Base-by-base conservation (phyloP, 1,139 yeast species). In the Yamadazyma dushanensis region DNA sequence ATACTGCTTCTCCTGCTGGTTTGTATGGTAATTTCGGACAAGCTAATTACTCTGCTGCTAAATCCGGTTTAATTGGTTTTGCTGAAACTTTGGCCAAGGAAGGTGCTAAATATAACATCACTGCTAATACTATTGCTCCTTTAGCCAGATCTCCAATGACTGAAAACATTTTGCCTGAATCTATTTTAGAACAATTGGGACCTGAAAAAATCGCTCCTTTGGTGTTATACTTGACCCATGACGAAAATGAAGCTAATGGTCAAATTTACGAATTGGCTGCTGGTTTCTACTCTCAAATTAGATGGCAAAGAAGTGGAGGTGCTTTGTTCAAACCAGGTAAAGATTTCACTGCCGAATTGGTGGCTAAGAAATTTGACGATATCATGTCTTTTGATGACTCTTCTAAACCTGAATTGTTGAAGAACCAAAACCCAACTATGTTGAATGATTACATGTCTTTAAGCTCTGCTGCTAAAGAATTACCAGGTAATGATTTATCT, bases 91-190 rank as follows among this genome's bases (percentile, higher is more conserved):
- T 90, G 52, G 96, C 97, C 27, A 89, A 88, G 66, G 98, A 92
- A 65, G 98, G 98, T 49, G 76, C 59, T 40, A 87, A 76, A 59
- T 80, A 85, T 69, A 89, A 89, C 64, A 90, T 92, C 56, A 67
- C 70, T 46, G 88, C 87, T 32, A 92, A 92, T 60, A 80, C 83
- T 31, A 88, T 92, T 69, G 96, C 96, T 8, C 97, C 97, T 18
- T 73, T 92, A 49, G 97, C 97, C 19, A 86, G 90, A 54, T 86
- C 96, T 30, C 81, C 97, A 70, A 89, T 92, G 97, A 92, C 97
- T 20, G 97, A 89, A 66, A 76, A 81, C 29, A 76, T 92, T 41
- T 70, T 92, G 56, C 97, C 97, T 31, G 85, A 88, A 32, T 88
- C 88, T 40, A 69, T 90, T 42, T 77, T 92, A 62, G 84, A 83